phyloP scores from a whole-genome alignment of 2,329 filamentous ascomycete genomes.

The Blastomyces percursus region DNA sequence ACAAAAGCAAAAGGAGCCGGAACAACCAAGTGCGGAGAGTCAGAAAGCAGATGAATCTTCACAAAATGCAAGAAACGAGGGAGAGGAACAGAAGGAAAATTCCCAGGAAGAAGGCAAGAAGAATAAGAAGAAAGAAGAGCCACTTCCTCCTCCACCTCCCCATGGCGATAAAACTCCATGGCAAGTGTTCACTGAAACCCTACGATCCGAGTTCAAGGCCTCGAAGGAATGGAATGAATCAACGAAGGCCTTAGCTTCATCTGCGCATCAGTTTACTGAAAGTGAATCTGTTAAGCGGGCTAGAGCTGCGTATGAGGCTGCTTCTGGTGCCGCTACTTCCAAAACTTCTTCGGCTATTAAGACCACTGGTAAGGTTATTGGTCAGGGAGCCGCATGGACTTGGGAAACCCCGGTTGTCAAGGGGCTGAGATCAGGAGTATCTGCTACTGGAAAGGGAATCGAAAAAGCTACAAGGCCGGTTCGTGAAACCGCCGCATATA shows the following conservation, averaged over 20 bases:
- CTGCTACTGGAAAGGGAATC: slow-evolving; percentile 71
- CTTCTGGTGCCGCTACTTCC: slow-evolving; percentile 69
- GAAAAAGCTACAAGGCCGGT: slow-evolving; percentile 95
- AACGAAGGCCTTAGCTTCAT: slow-evolving; percentile 83
- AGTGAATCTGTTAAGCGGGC: slow-evolving; percentile 83
- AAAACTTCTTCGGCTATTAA: slow-evolving; percentile 73
- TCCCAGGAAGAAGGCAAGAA: slow-evolving; percentile 38
- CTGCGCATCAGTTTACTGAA: slow-evolving; percentile 82
- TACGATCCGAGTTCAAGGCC: slow-evolving; percentile 84
- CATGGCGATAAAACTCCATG: slow-evolving; percentile 97
- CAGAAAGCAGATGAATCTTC: slow-evolving; percentile 30
- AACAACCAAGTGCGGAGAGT: slow-evolving; percentile 31
- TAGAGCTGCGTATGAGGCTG: slow-evolving; percentile 74
- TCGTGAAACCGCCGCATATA: slow-evolving; percentile 86
- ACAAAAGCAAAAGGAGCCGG: slow-evolving; percentile 31
- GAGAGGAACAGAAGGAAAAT: slow-evolving; percentile 34
- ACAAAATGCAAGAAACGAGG: slow-evolving; percentile 38
- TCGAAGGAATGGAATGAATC: slow-evolving; percentile 99
- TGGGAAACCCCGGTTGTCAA: slow-evolving; percentile 95
- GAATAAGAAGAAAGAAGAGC: slow-evolving; percentile 50
- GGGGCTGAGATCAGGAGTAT: slow-evolving; percentile 76
- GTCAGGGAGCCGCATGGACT: slow-evolving; percentile 87
- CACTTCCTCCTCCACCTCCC: slow-evolving; percentile 84
- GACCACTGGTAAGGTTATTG: slow-evolving; percentile 72
- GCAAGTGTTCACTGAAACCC: slow-evolving; percentile 98